These are phyloP conservation scores for Globisporangium splendens DNA, from an alignment of 352 stramenopile genomes.

Conservation along the genomic window DNA sequence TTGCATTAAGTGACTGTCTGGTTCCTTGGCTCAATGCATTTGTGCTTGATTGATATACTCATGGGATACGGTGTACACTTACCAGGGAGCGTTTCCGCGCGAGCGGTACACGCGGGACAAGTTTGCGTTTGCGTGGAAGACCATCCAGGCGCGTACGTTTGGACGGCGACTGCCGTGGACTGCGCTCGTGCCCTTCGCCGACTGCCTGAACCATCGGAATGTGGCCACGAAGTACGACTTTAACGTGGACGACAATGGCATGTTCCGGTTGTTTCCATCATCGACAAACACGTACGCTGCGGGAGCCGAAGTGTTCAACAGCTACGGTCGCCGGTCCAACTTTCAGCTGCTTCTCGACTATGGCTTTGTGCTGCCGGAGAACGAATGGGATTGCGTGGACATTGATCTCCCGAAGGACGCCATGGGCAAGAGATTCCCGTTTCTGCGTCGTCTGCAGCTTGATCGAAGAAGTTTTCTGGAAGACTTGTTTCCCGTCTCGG, in stretches of 20 bases:
- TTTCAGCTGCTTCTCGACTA: constrained; percentile 91
- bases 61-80: background rate
- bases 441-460: constrained; percentile 45
- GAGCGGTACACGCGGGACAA: constrained; percentile 55
- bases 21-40: background rate
- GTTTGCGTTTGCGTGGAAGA: constrained; percentile 87
- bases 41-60: background rate
- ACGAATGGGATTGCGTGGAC: constrained; percentile 86
- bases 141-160: constrained; percentile 90
- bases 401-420: constrained; percentile 46
- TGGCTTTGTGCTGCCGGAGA: constrained; percentile 87
- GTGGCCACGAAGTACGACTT: constrained; percentile 88
- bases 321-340: constrained; percentile 86
- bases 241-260: constrained; percentile 41
- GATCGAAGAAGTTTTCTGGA: constrained; percentile 45
- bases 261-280: constrained; percentile 74
- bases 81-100: constrained; percentile 40
- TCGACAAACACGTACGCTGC: constrained; percentile 44
- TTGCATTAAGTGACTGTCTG: too few species aligned
- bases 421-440: constrained; percentile 33
- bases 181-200: constrained; percentile 88
- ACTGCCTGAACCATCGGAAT: constrained; percentile 92
- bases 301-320: constrained; percentile 88
- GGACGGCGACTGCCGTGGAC: constrained; percentile 88
- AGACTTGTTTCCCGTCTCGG: constrained; percentile 34